These are phyloP conservation scores for Inosperma sp. DNA, from an alignment of 768 basidiomycete genomes.

Conservation along the genomic window DNA sequence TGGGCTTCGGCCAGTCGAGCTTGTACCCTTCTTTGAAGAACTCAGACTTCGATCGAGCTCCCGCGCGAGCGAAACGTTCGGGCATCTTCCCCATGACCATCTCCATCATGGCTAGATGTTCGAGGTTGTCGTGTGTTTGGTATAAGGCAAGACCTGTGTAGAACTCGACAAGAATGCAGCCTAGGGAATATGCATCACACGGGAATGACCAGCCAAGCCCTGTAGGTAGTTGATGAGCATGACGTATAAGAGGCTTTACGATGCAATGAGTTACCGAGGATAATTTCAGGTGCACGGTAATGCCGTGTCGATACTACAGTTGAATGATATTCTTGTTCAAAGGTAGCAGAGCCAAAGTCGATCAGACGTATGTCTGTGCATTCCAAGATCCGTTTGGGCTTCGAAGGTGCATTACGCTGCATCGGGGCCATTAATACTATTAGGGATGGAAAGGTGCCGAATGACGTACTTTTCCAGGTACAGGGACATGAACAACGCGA, in stretches of 20 bases:
- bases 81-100: conserved; percentile 99
- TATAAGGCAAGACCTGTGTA: conserved; percentile 97
- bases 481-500: conserved; percentile 52
- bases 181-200: conserved; percentile 97
- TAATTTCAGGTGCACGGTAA: conserved; percentile 98
- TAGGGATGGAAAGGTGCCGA: not conserved
- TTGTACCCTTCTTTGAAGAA: conserved; percentile 85
- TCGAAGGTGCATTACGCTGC: conserved; percentile 62
- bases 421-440: conserved; percentile 13
- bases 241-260: not conserved
- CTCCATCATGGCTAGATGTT: conserved; percentile 99
- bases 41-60: conserved; percentile 79
- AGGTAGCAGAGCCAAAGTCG: conserved; percentile 98
- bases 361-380: conserved; percentile 93
- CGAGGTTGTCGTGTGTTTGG: conserved; percentile 98
- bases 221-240: conserved; percentile 31
- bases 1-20: conserved; percentile 90
- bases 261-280: conserved; percentile 78
- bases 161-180: conserved; percentile 98
- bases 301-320: conserved; percentile 97
- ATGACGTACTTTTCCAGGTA: conserved; percentile 58
- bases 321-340: conserved; percentile 97
- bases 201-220: conserved; percentile 98
- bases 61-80: conserved; percentile 70
- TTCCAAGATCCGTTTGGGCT: conserved; percentile 71